Base-by-base conservation (phyloP, 106 monocot species). In the Cymbidium sinense region DNA sequence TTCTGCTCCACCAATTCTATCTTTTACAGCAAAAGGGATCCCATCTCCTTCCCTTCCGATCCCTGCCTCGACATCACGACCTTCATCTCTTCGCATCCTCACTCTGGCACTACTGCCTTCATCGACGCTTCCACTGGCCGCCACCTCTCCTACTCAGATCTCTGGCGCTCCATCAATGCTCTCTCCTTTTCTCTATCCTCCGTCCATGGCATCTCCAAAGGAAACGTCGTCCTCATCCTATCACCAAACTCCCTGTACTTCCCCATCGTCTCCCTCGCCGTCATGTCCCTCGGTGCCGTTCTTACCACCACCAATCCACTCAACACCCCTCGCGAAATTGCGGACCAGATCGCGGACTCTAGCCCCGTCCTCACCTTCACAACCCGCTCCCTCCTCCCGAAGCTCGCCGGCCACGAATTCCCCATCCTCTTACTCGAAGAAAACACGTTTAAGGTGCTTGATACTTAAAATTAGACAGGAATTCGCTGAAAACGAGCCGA, bases 241-340 rank as follows among this genome's bases (percentile, higher is more conserved):
- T 87, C 96, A 51, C 96, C 93, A 20, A 89, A 88, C 77, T 93
- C 91, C 62, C 27, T 88, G 77, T 62, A 84, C 87, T 87, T 93
- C 93, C 93, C 93, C 67, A 82, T 96, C 78, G 84, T 83, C 83
- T 69, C 88, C 79, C 93, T 96, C 78, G 87, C 96, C 52, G 87
- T 89, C 65, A 77, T 89, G 79, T 91, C 91, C 41, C 78, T 93
- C 54, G 93, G 96, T 64, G 93, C 88, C 75, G 84, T 96, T 43
- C 76, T 93, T 75, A 96, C 96, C 83, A 88, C 96, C 75, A 80
- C 88, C 75, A 96, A 96, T 79, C 96, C 93, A 7, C 82, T 89
- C 72, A 89, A 91, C 85, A 96, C 93, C 21, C 83, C 88, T 27
- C 27, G 2, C 25, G 93, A 96, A 81, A 86, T 96, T 80, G 50